Conservation (phyloP, 129 eudicot species). For the Logfia minima region DNA sequence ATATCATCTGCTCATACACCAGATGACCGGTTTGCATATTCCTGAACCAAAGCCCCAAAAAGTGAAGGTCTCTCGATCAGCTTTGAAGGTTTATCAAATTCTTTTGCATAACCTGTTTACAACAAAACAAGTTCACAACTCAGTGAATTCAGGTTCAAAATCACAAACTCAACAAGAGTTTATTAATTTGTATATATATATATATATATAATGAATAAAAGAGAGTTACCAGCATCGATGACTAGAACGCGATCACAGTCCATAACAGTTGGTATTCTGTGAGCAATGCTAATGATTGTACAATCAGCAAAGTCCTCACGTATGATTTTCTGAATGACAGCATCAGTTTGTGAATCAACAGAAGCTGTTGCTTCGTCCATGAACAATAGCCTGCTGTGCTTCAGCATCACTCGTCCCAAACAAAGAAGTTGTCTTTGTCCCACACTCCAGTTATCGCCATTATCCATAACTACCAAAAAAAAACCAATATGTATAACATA, state of each 20-base stretch:
- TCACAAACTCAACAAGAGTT: not conserved
- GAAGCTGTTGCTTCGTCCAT: slow-evolving; percentile 99
- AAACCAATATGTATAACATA: not conserved
- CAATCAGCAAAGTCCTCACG: slow-evolving; percentile 75
- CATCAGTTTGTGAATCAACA: slow-evolving; percentile 90
- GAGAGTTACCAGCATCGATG: slow-evolving; percentile 65
- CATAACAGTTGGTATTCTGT: slow-evolving; percentile 93
- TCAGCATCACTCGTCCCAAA: slow-evolving; percentile 81
- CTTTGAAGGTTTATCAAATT: slow-evolving; percentile 46
- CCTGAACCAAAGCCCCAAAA: slow-evolving; percentile 57
- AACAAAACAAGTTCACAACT: not conserved
- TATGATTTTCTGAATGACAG: slow-evolving; percentile 76
- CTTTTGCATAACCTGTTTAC: slow-evolving; percentile 47
- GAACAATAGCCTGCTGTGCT: slow-evolving; percentile 67
- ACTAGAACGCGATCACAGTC: slow-evolving; percentile 87
- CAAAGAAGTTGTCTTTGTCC: slow-evolving; percentile 92
- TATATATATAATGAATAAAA: too few species aligned
- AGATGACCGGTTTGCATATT: slow-evolving; percentile 37
- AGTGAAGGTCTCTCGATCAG: slow-evolving; percentile 45
- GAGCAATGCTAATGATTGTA: slow-evolving; percentile 91
- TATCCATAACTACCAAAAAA: slow-evolving; percentile 51
- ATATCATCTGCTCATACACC: slow-evolving; percentile 7
- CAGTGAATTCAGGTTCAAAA: not conserved
- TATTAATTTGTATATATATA: too few species aligned
- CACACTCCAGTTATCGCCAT: slow-evolving; percentile 96